These are phyloP conservation scores for Ricinus communis DNA, from an alignment of 345 rosid species.

Conservation along the genomic window DNA sequence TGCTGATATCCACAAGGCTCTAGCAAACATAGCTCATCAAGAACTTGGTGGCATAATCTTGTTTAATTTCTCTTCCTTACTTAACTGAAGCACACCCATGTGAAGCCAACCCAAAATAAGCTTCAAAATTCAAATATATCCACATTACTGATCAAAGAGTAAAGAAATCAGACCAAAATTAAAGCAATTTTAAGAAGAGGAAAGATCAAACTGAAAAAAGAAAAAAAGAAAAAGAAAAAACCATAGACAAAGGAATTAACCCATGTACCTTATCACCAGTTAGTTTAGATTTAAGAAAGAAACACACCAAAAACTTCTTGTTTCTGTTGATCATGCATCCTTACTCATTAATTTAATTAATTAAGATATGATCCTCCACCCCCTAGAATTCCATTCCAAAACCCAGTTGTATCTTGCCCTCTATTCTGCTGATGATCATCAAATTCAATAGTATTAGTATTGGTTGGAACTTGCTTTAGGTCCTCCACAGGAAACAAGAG, in stretches of 20 bases:
- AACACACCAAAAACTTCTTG: slow-evolving; percentile 22
- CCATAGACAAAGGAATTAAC: no score
- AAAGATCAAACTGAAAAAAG: background rate
- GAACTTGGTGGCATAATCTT: no score
- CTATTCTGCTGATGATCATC: slow-evolving; percentile 27
- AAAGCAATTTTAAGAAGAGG: background rate
- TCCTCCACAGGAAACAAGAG: slow-evolving; percentile 89
- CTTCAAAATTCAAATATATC: background rate
- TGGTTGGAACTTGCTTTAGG: slow-evolving; percentile 69
- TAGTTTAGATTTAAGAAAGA: slow-evolving; percentile 35
- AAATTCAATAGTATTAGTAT: slow-evolving; percentile 21
- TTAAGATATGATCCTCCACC: slow-evolving; percentile 90
- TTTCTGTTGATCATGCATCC: no score
- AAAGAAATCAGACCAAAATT: background rate
- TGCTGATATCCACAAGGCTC: no score
- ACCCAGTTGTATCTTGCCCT: slow-evolving; percentile 61
- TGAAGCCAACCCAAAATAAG: background rate
- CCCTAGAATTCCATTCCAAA: slow-evolving; percentile 90
- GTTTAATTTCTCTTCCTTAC: background rate
- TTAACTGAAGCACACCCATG: background rate
- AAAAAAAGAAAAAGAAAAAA: background rate
- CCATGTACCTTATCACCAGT: slow-evolving; percentile 21
- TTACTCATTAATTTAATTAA: background rate
- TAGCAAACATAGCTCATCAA: no score
- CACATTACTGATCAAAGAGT: background rate